phyloP scores from a whole-genome alignment of 768 basidiomycete species.

The Tephrocybe sp. region DNA sequence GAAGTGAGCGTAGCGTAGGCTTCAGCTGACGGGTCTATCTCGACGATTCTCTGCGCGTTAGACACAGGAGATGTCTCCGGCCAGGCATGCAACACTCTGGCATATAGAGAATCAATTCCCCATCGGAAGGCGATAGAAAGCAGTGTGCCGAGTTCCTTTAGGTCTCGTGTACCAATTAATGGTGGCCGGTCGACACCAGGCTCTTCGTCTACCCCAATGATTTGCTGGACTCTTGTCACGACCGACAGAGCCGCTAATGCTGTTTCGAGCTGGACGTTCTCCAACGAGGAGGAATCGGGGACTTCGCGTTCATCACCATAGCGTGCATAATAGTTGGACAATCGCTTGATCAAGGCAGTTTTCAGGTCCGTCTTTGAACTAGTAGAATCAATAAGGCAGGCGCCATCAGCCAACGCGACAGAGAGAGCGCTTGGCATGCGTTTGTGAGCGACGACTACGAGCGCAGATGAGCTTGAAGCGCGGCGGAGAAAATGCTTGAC shows the following conservation, averaged over 20 bases:
- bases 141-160: slow-evolving; percentile 60
- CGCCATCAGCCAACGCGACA: slow-evolving; percentile 32
- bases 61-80: slow-evolving; percentile 23
- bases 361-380: slow-evolving; percentile 30
- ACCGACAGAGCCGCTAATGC: slow-evolving; percentile 55
- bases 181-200: slow-evolving; percentile 21
- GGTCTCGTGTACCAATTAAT: slow-evolving; percentile 65
- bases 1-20: slow-evolving; percentile 44
- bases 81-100: slow-evolving; percentile 41
- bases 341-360: slow-evolving; percentile 36
- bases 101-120: slow-evolving; percentile 59
- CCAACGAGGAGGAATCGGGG: slow-evolving; percentile 25
- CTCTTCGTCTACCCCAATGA: slow-evolving; percentile 30
- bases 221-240: slow-evolving; percentile 45
- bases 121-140: slow-evolving; percentile 72
- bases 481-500: no score
- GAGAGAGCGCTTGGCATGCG: slow-evolving; percentile 22
- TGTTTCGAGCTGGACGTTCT: slow-evolving; percentile 50
- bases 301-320: slow-evolving; percentile 17
- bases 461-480: no score
- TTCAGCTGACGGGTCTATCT: slow-evolving; percentile 40
- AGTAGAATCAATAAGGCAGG: slow-evolving; percentile 36
- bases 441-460: neutral
- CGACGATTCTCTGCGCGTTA: slow-evolving; percentile 36
- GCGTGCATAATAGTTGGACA: slow-evolving; percentile 38